Evolutionary conservation across 352 stramenopile genomes (phyloP), one percentile per base, ranked within the genome.

Genomic region (Phytophthora megakarya): DNA sequence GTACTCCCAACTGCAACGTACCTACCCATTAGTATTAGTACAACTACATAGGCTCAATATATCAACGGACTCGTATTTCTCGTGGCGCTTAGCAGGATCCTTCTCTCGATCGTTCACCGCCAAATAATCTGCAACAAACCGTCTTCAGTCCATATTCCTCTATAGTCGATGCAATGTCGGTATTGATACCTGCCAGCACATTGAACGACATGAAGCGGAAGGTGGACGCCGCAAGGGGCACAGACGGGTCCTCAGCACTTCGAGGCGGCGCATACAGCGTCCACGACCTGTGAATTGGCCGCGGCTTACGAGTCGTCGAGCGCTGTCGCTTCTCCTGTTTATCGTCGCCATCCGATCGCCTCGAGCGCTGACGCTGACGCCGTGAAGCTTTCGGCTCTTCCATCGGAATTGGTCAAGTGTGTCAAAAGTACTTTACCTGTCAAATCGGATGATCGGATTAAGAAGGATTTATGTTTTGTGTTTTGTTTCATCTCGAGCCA

Each of bases 171-270:
- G n/a, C 5, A 43, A 33, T 35, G n/a, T 28, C 16, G 9, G n/a
- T n/a, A n/a, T n/a, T n/a, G n/a, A 2, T 45, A 88, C 79, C 81
- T 40, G 82, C 80, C 9, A 91, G 61, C n/a, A 88, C 81, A 47
- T 91, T 91, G 70, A 88, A 89, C 18, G 78, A 91, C 49, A 86
- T 52, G 21, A 91, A 74, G 51, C 82, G 82, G 57, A 91, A 89
- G 43, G 78, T 83, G 32, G 63, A 45, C 23, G 72, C 58, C 23
- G 59, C 44, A 0, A 59, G 30, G 28, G 62, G 49, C 5, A 72
- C 64, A 10, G 57, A 58, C 5, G 61, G 56, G 32, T 67, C 70
- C 19, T 65, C 60, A 1, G 30, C 32, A 25, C 54, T 63, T 22
- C 57, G 30, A 1, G 75, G 78, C n/a, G 73, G 61, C 19, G 71